Conservation (phyloP, 495 filamentous ascomycete genomes). For the Lophiostoma macrostomum region DNA sequence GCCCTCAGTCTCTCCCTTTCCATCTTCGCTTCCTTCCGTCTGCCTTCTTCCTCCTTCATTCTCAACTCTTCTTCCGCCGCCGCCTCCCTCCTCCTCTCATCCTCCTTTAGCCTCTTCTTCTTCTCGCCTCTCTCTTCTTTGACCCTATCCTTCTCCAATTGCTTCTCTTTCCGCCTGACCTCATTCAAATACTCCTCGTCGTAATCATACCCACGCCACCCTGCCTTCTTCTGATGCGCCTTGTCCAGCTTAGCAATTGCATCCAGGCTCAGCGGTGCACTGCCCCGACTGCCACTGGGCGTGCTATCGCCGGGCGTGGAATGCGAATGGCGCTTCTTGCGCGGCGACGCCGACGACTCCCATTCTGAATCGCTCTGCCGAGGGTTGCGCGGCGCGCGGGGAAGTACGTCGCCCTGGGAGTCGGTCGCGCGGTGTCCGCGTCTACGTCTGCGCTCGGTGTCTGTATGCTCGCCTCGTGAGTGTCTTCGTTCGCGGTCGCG, state of each 20-base stretch:
- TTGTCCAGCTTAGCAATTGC: conserved; percentile 41
- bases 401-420: conserved; percentile 37
- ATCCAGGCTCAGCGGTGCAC: conserved; percentile 36
- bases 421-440: conserved; percentile 39
- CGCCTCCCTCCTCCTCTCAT: conserved; percentile 29
- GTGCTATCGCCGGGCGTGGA: background rate
- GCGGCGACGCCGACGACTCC: conserved; percentile 28
- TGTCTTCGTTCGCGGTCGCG: conserved; percentile 24
- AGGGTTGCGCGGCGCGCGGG: conserved; percentile 7
- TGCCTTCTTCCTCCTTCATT: conserved; percentile 29
- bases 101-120: conserved; percentile 35
- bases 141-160: conserved; percentile 28
- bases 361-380: conserved; percentile 28
- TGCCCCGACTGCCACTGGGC: conserved; percentile 14
- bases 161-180: conserved; percentile 30
- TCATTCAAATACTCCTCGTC: conserved; percentile 34
- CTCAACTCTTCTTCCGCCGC: conserved; percentile 33
- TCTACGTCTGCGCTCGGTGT: conserved; percentile 20
- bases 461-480: background rate
- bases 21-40: conserved; percentile 18
- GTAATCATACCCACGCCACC: conserved; percentile 39
- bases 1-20: conserved; percentile 19
- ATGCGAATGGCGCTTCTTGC: conserved; percentile 12
- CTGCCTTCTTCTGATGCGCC: conserved; percentile 39
- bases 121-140: conserved; percentile 36